Conservation (phyloP, 345 rosid species). For the Bruguiera sexangula region DNA sequence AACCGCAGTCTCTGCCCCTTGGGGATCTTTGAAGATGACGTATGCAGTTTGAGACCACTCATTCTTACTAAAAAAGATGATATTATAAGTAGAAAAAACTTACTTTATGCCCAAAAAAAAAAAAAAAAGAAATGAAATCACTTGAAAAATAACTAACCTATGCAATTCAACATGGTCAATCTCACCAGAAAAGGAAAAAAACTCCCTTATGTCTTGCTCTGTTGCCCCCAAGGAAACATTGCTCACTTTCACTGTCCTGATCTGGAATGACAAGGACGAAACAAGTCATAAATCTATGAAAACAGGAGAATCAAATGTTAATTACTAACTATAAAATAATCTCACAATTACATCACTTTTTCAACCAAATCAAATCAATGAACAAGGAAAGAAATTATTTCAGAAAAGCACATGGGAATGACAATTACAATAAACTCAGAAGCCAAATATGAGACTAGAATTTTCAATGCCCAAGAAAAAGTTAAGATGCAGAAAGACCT, state of each 20-base stretch:
- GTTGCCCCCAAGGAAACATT: conserved; percentile 67
- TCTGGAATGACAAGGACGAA: conserved; percentile 27
- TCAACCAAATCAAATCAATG: too few species aligned
- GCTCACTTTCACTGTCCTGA: conserved; percentile 65
- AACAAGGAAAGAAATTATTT: too few species aligned
- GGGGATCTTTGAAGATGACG: conserved; percentile 76
- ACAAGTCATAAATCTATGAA: neutral
- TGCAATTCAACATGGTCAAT: conserved; percentile 57
- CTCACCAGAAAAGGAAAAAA: conserved; percentile 88
- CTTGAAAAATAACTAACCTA: conserved; percentile 32
- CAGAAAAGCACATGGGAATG: too few species aligned
- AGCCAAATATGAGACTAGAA: too few species aligned
- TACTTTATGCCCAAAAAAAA: neutral
- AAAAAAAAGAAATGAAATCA: neutral
- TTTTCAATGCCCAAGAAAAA: too few species aligned
- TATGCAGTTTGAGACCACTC: conserved; percentile 60
- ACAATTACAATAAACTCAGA: too few species aligned
- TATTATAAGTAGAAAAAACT: neutral
- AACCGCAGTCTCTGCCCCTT: conserved; percentile 85
- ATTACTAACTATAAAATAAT: too few species aligned
- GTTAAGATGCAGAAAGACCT: too few species aligned
- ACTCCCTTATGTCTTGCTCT: conserved; percentile 76
- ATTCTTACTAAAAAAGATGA: conserved; percentile 42
- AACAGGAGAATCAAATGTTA: too few species aligned
- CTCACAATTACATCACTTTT: too few species aligned